Evolutionary conservation across 768 basidiomycete genomes (phyloP).

Genomic region (Udeniomyces megalosporus): DNA sequence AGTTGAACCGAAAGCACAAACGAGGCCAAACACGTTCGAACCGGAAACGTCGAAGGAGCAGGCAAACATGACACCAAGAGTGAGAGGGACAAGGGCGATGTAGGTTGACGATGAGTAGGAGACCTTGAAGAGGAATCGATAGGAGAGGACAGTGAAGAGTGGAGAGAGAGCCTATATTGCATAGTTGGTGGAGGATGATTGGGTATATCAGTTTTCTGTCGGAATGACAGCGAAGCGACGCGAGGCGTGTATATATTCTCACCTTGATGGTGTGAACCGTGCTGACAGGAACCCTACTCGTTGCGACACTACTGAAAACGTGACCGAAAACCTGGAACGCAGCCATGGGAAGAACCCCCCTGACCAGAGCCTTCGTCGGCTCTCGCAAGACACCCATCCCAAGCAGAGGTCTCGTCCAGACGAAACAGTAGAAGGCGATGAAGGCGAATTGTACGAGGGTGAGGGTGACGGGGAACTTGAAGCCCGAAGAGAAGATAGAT

Average conservation of each 20-base stretch:
- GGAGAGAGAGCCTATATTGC: conserved; percentile 87
- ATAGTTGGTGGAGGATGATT: not conserved
- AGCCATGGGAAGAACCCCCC: conserved; percentile 81
- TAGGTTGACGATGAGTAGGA: conserved; percentile 86
- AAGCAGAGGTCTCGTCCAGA: conserved; percentile 45
- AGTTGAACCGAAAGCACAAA: conserved; percentile 93
- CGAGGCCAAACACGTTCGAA: conserved; percentile 68
- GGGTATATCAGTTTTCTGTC: conserved; percentile 3
- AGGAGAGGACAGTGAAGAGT: conserved; percentile 89
- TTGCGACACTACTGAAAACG: conserved; percentile 94
- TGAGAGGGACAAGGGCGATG: conserved; percentile 81
- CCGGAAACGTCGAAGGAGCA: conserved; percentile 83
- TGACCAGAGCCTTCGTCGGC: conserved; percentile 57
- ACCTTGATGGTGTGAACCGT: conserved; percentile 99
- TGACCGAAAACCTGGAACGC: conserved; percentile 95
- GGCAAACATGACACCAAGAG: conserved; percentile 90
- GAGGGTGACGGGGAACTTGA: conserved; percentile 86
- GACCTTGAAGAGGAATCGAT: conserved; percentile 81
- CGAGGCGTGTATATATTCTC: conserved; percentile 19
- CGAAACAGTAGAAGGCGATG: conserved; percentile 66
- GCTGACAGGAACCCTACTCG: conserved; percentile 86
- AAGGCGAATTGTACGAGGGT: conserved; percentile 97
- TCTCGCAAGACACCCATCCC: conserved; percentile 40
- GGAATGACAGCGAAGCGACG: too few relatives aligned
- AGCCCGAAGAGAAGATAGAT: conserved; percentile 57